Evolutionary conservation across 2,329 filamentous ascomycete genomes (phyloP).

Genomic region (Boeremia exigua): DNA sequence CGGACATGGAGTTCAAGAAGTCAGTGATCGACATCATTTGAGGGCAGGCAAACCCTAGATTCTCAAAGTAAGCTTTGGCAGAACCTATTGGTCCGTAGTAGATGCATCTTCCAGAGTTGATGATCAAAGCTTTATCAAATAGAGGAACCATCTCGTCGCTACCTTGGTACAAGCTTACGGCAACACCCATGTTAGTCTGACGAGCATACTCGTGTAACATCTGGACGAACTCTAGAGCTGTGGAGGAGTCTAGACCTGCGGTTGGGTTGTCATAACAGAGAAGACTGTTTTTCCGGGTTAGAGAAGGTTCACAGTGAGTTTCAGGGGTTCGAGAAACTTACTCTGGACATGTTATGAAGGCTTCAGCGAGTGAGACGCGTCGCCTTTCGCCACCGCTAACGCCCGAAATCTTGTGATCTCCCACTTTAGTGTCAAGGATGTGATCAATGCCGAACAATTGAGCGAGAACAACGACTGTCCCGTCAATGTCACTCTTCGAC

Average conservation of each 20-base stretch:
- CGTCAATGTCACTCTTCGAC: not conserved
- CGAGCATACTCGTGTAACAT: slow-evolving; percentile 58
- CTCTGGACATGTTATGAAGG: slow-evolving; percentile 57
- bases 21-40: slow-evolving; percentile 70
- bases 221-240: slow-evolving; percentile 61
- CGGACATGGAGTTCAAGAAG: slow-evolving; percentile 74
- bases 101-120: slow-evolving; percentile 76
- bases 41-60: slow-evolving; percentile 69
- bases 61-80: slow-evolving; percentile 69
- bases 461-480: slow-evolving; percentile 2
- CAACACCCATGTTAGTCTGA: slow-evolving; percentile 56
- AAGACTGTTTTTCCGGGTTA: slow-evolving; percentile 54
- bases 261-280: slow-evolving; percentile 57
- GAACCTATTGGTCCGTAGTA: slow-evolving; percentile 68
- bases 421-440: slow-evolving; percentile 69
- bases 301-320: not conserved
- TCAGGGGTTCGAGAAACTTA: not conserved
- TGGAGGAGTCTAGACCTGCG: slow-evolving; percentile 45
- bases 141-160: slow-evolving; percentile 56
- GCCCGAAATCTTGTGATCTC: slow-evolving; percentile 69
- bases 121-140: slow-evolving; percentile 74
- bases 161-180: slow-evolving; percentile 64
- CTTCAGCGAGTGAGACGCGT: slow-evolving; percentile 72
- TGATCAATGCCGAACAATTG: slow-evolving; percentile 50
- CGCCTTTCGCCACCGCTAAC: slow-evolving; percentile 73